Base-by-base conservation (phyloP, 495 filamentous ascomycete genomes). In the Aspergillus heteromorphus region DNA sequence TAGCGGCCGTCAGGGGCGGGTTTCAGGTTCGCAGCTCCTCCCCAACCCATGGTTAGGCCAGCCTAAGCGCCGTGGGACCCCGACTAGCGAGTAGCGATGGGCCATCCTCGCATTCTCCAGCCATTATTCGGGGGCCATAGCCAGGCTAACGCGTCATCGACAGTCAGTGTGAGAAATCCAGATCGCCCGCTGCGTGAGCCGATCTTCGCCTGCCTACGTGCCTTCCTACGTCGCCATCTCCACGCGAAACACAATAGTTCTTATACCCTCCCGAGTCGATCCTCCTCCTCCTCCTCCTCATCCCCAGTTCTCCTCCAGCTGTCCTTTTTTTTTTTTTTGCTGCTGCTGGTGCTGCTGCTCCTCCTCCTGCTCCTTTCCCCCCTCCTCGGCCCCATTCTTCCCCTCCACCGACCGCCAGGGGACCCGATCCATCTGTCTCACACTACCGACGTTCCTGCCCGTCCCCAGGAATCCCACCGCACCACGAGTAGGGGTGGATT, bases 131-230 rank as follows among this genome's bases (percentile, higher is more conserved):
- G 43, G 43, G 20, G 16, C 31, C 0, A 3, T 14, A 20, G 30
- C 14, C 2, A 2, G 19, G 38, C 51, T 48, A 57, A 56, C 53
- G 53, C 57, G 57, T 60, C 53, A 60, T 55, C 52, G 49, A 51
- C 47, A 21, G 40, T 34, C 40, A 27, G 34, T 27, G 16, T 27
- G 16, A 16, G 34, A 29, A 16, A 11, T 58, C 48, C 27, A 55
- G 54, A 60, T 60, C 58, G 45, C 41, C 53, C 38, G 48, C 43
- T 25, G 25, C 25, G 53, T 60, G 57, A 54, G 54, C 45, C 58
- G 58, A 60, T 60, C 58, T 21, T 43, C 40, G 16, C 38, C 41
- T 25, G 41, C 17, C 50, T 53, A 40, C 49, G 49, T 51, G 36
- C 49, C 49, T 51, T 40, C 34, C 40, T 53, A 47, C 51, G 51